A percentile compares a stretch with the other conserved stretches of the same genome.
These are phyloP conservation scores for Bimuria novae-zelandiae DNA, from an alignment of 2,329 filamentous ascomycete genomes.

Conservation along the genomic window DNA sequence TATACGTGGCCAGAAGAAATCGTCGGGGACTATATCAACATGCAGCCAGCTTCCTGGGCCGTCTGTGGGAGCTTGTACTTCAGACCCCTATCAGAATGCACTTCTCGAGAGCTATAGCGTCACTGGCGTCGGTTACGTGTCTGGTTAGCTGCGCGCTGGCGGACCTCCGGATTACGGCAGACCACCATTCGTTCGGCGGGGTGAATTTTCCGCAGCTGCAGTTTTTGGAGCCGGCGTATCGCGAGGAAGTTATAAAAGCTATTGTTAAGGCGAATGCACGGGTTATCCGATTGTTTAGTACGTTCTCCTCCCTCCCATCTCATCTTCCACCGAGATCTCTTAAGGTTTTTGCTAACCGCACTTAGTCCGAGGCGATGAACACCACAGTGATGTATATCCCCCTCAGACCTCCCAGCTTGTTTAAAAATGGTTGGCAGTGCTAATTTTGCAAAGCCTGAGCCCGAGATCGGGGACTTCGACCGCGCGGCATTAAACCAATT, in stretches of 20 bases:
- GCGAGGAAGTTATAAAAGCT: constrained; percentile 35
- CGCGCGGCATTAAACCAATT: constrained; percentile 39
- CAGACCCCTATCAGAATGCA: constrained; percentile 28
- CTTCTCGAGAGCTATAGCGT: constrained; percentile 22
- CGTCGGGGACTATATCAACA: constrained; percentile 25
- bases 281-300: constrained; percentile 42
- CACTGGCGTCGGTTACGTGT: constrained; percentile 20
- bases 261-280: constrained; percentile 36
- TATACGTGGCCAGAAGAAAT: constrained; percentile 42
- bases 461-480: constrained; percentile 37
- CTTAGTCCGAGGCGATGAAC: constrained; percentile 32
- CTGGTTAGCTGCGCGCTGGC: constrained; percentile 20
- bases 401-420: too few relatives aligned
- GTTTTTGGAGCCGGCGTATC: constrained; percentile 31
- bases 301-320: too few relatives aligned
- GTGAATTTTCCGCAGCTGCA: constrained; percentile 42
- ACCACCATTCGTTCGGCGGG: constrained; percentile 41
- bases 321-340: too few relatives aligned
- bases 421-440: too few relatives aligned
- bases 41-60: constrained; percentile 16
- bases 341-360: constrained; percentile 17
- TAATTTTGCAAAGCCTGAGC: constrained; percentile 30
- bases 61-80: constrained; percentile 12
- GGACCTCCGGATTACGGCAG: constrained; percentile 34
- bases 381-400: constrained; percentile 39